Percentiles rank a stretch among this genome's conserved stretches.
These are phyloP conservation scores for Acrocalymma vagum DNA, from an alignment of 2,329 filamentous ascomycete species.

Conservation along the genomic window DNA sequence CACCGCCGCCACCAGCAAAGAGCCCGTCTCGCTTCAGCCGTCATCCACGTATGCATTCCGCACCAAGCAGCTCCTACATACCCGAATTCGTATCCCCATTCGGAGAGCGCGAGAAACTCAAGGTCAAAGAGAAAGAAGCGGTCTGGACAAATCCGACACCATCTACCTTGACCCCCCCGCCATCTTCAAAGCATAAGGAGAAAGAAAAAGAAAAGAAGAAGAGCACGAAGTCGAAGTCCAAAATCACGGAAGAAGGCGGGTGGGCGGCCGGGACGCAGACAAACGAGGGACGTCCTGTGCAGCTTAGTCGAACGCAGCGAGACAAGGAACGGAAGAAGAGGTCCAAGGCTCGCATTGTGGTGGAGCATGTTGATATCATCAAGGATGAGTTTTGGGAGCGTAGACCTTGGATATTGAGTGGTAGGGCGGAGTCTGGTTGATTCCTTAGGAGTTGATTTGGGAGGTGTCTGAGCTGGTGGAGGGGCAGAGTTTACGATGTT, in stretches of 20 bases:
- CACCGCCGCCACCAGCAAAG: not conserved
- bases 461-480: conserved; percentile 2
- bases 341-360: conserved; percentile 79
- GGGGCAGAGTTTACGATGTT: too few relatives aligned
- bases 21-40: too few relatives aligned
- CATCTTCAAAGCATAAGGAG: not conserved
- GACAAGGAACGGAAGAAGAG: conserved; percentile 85
- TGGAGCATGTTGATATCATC: conserved; percentile 93
- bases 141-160: too few relatives aligned
- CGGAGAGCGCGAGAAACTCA: too few relatives aligned
- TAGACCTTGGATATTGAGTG: conserved; percentile 74
- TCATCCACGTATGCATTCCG: too few relatives aligned
- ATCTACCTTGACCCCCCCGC: too few relatives aligned
- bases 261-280: conserved; percentile 17
- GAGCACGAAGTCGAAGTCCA: too few relatives aligned
- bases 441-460: too few relatives aligned
- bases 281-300: conserved; percentile 50
- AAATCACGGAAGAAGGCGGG: conserved; percentile 16
- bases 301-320: conserved; percentile 78
- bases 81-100: too few relatives aligned
- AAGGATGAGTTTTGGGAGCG: conserved; percentile 92
- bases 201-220: conserved; percentile 7
- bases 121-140: too few relatives aligned
- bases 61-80: too few relatives aligned
- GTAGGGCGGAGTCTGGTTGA: conserved; percentile 42